These are phyloP conservation scores for Euptelea pleiosperma DNA, from an alignment of 164 flowering plant species.

Conservation along the genomic window DNA sequence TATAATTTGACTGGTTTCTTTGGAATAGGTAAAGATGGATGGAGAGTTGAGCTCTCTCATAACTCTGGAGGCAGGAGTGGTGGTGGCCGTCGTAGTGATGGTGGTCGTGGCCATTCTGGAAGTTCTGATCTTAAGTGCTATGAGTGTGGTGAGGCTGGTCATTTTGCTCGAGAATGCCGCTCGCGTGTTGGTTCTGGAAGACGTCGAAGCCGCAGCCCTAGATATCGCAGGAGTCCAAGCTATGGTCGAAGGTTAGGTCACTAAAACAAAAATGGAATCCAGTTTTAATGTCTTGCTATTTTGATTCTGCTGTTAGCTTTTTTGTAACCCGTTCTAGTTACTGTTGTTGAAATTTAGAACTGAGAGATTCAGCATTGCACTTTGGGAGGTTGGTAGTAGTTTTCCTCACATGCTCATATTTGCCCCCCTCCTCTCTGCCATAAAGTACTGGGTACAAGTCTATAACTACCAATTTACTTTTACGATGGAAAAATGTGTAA, in stretches of 20 bases:
- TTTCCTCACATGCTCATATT: too few relatives aligned
- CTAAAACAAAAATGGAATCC: not conserved
- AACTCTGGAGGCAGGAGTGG: slow-evolving; percentile 56
- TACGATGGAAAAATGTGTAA: too few relatives aligned
- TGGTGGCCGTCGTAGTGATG: slow-evolving; percentile 55
- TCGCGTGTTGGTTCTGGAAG: slow-evolving; percentile 73
- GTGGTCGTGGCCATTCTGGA: slow-evolving; percentile 69
- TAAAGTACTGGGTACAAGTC: too few relatives aligned
- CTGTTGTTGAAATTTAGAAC: too few relatives aligned
- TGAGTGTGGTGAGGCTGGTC: slow-evolving; percentile 97
- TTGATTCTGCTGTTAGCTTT: too few relatives aligned
- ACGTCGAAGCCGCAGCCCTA: slow-evolving; percentile 80
- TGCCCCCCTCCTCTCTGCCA: too few relatives aligned
- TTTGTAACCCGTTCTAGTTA: too few relatives aligned
- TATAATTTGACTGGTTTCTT: not conserved
- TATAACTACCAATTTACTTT: too few relatives aligned
- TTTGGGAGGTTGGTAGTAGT: too few relatives aligned
- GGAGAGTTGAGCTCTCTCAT: slow-evolving; percentile 95
- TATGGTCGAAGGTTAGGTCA: slow-evolving; percentile 76
- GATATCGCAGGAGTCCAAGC: slow-evolving; percentile 85
- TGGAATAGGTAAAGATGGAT: slow-evolving; percentile 77
- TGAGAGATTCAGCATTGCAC: too few relatives aligned
- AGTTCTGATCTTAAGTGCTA: slow-evolving; percentile 92
- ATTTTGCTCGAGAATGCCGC: slow-evolving; percentile 93
- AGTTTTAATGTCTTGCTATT: too few relatives aligned